Evolutionary conservation across 495 filamentous ascomycete species (phyloP).

Genomic region (Tetracladium setigerum): DNA sequence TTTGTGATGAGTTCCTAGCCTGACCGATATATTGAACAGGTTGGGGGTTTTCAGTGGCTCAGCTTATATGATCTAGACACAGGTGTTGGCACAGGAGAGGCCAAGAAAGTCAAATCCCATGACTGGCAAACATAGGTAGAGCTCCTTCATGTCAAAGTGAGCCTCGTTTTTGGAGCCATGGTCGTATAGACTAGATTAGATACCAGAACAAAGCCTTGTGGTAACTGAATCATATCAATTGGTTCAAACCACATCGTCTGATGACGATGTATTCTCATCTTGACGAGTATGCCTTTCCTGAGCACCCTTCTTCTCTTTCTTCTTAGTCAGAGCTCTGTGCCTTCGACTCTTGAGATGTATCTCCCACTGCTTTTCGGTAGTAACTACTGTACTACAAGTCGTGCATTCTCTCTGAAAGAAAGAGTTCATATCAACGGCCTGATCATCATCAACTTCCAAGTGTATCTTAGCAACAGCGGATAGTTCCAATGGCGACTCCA

Average conservation of each 20-base stretch:
- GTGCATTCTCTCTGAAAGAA: slow-evolving; percentile 56
- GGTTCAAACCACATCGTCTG: background rate
- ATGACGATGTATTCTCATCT: background rate
- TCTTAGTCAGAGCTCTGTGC: slow-evolving; percentile 38
- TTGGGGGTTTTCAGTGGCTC: too few species aligned
- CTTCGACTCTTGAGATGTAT: slow-evolving; percentile 60
- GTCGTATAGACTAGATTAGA: too few species aligned
- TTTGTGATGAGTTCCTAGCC: too few species aligned
- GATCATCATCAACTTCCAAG: slow-evolving; percentile 35
- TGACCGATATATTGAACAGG: too few species aligned
- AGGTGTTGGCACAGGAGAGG: too few species aligned
- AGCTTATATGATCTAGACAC: too few species aligned
- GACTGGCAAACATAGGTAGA: too few species aligned
- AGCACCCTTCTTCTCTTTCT: slow-evolving; percentile 7
- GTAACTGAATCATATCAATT: too few species aligned
- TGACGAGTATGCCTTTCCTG: slow-evolving; percentile 5
- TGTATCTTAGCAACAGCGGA: slow-evolving; percentile 54
- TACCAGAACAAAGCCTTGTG: too few species aligned
- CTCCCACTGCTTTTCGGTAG: slow-evolving; percentile 67
- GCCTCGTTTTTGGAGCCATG: too few species aligned
- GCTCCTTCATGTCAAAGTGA: too few species aligned
- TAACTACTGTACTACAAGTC: slow-evolving; percentile 58
- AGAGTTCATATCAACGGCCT: slow-evolving; percentile 25
- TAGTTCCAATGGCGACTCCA: slow-evolving; percentile 54
- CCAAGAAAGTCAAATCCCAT: too few species aligned